Conservation (phyloP, 352 stramenopile genomes). For the Phytophthora tentaculata region DNA sequence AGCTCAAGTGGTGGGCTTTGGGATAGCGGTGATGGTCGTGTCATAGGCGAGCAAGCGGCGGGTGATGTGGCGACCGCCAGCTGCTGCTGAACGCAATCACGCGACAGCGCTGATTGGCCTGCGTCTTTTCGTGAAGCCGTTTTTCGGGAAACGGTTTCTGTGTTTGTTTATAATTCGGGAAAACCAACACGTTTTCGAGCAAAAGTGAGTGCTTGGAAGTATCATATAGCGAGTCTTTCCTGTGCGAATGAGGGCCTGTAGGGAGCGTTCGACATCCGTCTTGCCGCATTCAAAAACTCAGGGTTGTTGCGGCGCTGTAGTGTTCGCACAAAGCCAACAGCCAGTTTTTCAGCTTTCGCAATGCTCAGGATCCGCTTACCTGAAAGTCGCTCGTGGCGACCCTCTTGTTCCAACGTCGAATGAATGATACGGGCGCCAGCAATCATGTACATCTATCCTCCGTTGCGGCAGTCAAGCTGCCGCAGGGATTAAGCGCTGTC, state of each 20-base stretch:
- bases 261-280: not conserved
- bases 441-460: slow-evolving; percentile 19
- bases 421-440: slow-evolving; percentile 34
- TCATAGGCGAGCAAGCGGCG: slow-evolving; percentile 15
- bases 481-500: slow-evolving; percentile 9
- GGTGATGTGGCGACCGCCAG: slow-evolving; percentile 35
- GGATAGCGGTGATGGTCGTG: slow-evolving; percentile 5
- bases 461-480: slow-evolving; percentile 7
- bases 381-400: slow-evolving; percentile 7
- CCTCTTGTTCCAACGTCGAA: slow-evolving; percentile 35
- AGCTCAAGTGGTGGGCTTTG: slow-evolving; percentile 2
- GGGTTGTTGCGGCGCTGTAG: slow-evolving; percentile 9
- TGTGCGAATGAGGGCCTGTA: slow-evolving; percentile 25
- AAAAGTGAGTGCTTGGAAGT: not conserved
- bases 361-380: not conserved
- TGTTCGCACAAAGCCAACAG: slow-evolving; percentile 25
- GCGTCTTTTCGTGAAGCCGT: slow-evolving; percentile 31
- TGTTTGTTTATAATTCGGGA: slow-evolving; percentile 26
- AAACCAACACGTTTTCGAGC: slow-evolving; percentile 2
- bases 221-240: slow-evolving; percentile 27
- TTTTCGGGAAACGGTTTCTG: slow-evolving; percentile 24
- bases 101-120: slow-evolving; percentile 26
- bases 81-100: slow-evolving; percentile 29
- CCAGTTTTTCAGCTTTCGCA: slow-evolving; percentile 4
- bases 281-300: too few relatives aligned